Conservation (phyloP, 768 basidiomycete genomes). For the Amyloporia xantha region DNA sequence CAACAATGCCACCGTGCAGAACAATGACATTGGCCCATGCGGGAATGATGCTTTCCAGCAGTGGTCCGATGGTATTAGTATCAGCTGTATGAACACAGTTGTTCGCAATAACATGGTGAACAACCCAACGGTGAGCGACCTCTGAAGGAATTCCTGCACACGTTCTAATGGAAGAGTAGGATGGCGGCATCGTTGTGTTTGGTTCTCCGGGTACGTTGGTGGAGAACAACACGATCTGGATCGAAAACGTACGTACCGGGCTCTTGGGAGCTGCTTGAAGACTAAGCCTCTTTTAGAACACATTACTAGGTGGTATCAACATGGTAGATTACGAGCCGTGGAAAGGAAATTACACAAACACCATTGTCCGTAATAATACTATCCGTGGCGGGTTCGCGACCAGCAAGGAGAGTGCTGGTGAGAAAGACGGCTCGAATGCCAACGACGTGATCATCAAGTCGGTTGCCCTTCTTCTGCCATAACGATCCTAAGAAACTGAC, state of each 20-base stretch:
- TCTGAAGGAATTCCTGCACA: neutral
- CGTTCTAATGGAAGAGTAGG: constrained; percentile 23
- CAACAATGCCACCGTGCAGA: constrained; percentile 56
- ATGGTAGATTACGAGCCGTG: constrained; percentile 69
- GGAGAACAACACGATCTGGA: constrained; percentile 73
- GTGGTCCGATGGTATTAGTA: constrained; percentile 81
- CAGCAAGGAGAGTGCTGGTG: constrained; percentile 29
- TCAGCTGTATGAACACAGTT: constrained; percentile 56
- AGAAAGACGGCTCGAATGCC: constrained; percentile 47
- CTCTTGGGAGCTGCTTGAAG: neutral
- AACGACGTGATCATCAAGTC: constrained; percentile 68
- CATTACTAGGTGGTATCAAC: constrained; percentile 71
- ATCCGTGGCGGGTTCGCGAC: constrained; percentile 68
- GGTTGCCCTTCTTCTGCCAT: constrained; percentile 18
- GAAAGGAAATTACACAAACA: constrained; percentile 56
- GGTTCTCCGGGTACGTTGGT: constrained; percentile 68
- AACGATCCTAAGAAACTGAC: neutral
- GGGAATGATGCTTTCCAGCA: constrained; percentile 57
- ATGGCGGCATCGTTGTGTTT: constrained; percentile 76
- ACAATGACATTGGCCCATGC: constrained; percentile 81
- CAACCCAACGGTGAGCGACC: constrained; percentile 44
- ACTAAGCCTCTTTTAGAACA: constrained; percentile 36
- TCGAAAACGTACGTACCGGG: constrained; percentile 45
- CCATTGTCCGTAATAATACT: constrained; percentile 58
- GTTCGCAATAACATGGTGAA: constrained; percentile 65